These are phyloP conservation scores for Ascoidea rubescens DNA, from an alignment of 805 yeast species.

Conservation along the genomic window DNA sequence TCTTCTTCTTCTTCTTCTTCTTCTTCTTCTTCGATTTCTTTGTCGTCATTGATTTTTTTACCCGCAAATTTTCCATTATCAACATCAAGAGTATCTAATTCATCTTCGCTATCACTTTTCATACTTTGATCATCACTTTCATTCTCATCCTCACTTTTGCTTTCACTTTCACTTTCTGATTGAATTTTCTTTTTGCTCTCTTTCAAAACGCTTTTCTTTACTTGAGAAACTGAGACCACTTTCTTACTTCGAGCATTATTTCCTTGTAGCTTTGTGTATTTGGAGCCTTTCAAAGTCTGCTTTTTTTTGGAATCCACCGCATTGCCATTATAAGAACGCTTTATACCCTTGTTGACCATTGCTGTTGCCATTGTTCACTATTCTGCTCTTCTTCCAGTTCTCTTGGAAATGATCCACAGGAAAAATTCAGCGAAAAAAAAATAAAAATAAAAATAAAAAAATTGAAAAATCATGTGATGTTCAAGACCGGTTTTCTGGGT, in stretches of 20 bases:
- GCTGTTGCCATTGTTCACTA: not conserved
- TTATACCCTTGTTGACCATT: not conserved
- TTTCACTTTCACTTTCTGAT: not conserved
- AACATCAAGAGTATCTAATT: constrained; percentile 10
- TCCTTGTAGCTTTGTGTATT: not conserved
- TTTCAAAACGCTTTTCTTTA: not conserved
- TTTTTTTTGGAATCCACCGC: not conserved
- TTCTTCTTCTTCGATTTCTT: constrained; percentile 18
- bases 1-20: constrained; percentile 14
- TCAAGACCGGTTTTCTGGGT: too few species aligned
- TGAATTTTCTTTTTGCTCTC: not conserved
- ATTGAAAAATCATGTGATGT: too few species aligned
- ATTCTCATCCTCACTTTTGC: not conserved
- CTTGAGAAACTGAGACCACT: not conserved
- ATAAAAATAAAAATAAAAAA: too few species aligned
- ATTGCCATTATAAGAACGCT: not conserved
- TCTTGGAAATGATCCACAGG: not conserved
- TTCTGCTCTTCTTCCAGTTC: too few species aligned
- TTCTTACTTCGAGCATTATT: not conserved
- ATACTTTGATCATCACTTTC: not conserved
- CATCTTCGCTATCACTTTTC: constrained; percentile 10
- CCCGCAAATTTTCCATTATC: constrained; percentile 4
- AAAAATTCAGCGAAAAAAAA: too few species aligned
- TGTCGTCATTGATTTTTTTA: constrained; percentile 12
- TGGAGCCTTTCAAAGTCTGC: not conserved